Conservation (phyloP, 768 basidiomycete species). For the Rhodotorula kratochvilovae region DNA sequence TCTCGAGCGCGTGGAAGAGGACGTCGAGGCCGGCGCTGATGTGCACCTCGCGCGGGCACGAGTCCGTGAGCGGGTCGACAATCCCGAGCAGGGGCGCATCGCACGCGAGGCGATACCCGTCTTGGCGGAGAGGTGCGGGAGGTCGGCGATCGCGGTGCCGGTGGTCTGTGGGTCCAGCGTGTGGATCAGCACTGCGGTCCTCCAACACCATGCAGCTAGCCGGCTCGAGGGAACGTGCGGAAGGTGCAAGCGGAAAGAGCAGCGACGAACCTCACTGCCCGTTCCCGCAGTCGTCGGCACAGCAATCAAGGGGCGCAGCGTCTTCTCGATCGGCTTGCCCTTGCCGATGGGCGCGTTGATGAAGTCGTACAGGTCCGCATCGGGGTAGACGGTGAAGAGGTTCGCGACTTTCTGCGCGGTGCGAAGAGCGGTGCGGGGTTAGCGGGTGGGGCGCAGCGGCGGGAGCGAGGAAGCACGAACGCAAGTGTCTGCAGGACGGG, state of each 20-base stretch:
- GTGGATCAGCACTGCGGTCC: conserved; percentile 34
- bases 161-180: conserved; percentile 69
- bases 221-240: too few species aligned
- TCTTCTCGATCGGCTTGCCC: conserved; percentile 68
- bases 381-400: conserved; percentile 85
- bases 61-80: conserved; percentile 69
- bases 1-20: conserved; percentile 82
- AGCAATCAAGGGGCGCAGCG: conserved; percentile 66
- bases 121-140: conserved; percentile 91
- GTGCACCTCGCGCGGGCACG: conserved; percentile 82
- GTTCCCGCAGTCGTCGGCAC: conserved; percentile 78
- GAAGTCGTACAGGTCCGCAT: conserved; percentile 89
- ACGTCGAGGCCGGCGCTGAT: conserved; percentile 88
- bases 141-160: conserved; percentile 80
- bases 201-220: too few species aligned
- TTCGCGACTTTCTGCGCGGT: conserved; percentile 77
- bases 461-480: background rate
- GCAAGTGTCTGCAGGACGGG: conserved; percentile 3
- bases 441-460: background rate
- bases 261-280: conserved; percentile 50
- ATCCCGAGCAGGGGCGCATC: conserved; percentile 84
- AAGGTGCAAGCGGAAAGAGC: background rate
- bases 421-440: background rate
- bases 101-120: conserved; percentile 92
- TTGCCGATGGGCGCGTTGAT: conserved; percentile 95